Percentiles rank a stretch among this genome's conserved stretches.
These are phyloP conservation scores for Cyclotella baltica DNA, from an alignment of 108 stramenopile genomes.

Conservation along the genomic window DNA sequence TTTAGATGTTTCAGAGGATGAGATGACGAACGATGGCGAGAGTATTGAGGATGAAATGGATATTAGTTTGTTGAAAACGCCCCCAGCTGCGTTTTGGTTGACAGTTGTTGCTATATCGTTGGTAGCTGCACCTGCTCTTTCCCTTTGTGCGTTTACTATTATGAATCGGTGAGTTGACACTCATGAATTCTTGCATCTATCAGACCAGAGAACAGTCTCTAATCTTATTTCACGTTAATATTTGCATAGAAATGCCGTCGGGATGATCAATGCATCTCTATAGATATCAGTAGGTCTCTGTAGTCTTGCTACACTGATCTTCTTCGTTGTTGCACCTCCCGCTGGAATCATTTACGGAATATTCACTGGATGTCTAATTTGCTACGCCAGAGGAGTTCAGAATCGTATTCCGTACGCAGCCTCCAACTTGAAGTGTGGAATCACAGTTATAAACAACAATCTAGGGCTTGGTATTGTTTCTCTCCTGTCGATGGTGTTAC, in stretches of 20 bases:
- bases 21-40: not conserved
- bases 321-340: constrained; percentile 3
- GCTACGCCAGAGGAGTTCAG: constrained; percentile 55
- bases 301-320: constrained; percentile 7
- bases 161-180: constrained; percentile 1
- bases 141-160: not conserved
- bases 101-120: not conserved
- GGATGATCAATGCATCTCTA: constrained; percentile 33
- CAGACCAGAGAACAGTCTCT: not conserved
- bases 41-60: not conserved
- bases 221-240: constrained; percentile 1
- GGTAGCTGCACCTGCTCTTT: not conserved
- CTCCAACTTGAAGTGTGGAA: constrained; percentile 63
- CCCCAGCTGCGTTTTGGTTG: not conserved
- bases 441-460: constrained; percentile 64
- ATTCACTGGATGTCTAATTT: constrained; percentile 25
- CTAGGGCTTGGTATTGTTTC: constrained; percentile 62
- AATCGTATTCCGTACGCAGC: constrained; percentile 80
- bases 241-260: constrained; percentile 28
- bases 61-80: not conserved
- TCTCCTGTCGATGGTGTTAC: constrained; percentile 28
- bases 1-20: too few relatives aligned
- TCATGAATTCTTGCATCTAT: not conserved
- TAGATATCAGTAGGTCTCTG: constrained; percentile 25
- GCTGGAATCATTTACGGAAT: constrained; percentile 28